Conservation (phyloP, 805 yeast species). For the Kluyveromyces starmeri region DNA sequence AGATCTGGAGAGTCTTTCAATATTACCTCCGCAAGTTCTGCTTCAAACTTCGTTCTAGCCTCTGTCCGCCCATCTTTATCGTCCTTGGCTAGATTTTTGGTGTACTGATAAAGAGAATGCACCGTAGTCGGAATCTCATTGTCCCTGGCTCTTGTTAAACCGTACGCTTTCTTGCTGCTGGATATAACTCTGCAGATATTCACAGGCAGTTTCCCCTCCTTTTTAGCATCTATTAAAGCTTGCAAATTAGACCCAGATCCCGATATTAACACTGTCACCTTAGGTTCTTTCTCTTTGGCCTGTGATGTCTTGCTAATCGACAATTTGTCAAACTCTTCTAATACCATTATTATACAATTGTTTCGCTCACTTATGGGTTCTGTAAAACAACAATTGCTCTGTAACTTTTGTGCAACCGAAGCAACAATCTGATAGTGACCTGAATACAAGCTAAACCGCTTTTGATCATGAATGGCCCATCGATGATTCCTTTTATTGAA, state of each 20-base stretch:
- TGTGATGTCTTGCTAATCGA: too few species aligned
- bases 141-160: slow-evolving; percentile 66
- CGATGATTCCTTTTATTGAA: too few species aligned
- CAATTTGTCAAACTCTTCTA: too few species aligned
- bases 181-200: slow-evolving; percentile 73
- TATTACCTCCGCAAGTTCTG: slow-evolving; percentile 65
- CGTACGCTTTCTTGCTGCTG: slow-evolving; percentile 79
- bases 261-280: slow-evolving; percentile 66
- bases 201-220: slow-evolving; percentile 35
- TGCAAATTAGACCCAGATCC: slow-evolving; percentile 96
- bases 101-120: slow-evolving; percentile 67
- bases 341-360: too few species aligned
- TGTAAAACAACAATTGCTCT: too few species aligned
- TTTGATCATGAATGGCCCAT: too few species aligned
- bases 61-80: slow-evolving; percentile 45
- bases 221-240: slow-evolving; percentile 75
- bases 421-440: too few species aligned
- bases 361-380: too few species aligned
- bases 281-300: slow-evolving; percentile 17
- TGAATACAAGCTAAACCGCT: too few species aligned
- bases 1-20: slow-evolving; percentile 63
- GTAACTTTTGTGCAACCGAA: too few species aligned
- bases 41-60: slow-evolving; percentile 66
- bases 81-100: slow-evolving; percentile 65
- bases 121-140: slow-evolving; percentile 62